Evolutionary conservation across 768 basidiomycete genomes (phyloP), one percentile per base, ranked within the genome.

Genomic region (Boletus rex-veris): DNA sequence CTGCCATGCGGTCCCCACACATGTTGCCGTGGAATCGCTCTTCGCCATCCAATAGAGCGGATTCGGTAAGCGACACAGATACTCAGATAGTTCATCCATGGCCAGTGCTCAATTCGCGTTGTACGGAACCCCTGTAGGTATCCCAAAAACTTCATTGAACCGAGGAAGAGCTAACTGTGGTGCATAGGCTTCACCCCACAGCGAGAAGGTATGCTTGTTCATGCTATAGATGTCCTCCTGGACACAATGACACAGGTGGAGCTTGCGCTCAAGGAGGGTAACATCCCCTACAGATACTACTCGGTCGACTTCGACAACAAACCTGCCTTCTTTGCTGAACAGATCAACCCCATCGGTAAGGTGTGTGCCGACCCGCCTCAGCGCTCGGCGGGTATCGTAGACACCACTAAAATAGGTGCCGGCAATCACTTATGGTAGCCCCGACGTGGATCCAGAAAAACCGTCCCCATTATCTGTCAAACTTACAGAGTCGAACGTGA

Each of bases 291-390:
- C 64, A 80, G 71, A 15, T 71, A 75, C 15, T 82, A 68, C 52
- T 77, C 81, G 55, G 76, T 88, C 45, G 79, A 85, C 54, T 69
- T 87, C 7, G 48, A 55, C 60, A 81, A 82, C 69, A 87, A 87
- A 67, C 84, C 85, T 0, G 78, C 78, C 48, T 85, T 83, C 83
- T 85, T 84, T 62, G 76, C 77, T 0, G 74, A 78, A 0, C 75
- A 80, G 52, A 76, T 87, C 30, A 86, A 85, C 65, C 81, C 82
- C 0, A 79, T 77, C 0, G 79, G 79, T 67, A 86, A 84, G 76
- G 85, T 84, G 48, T n/a, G 67, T 19, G 5, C 2, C 18, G 16
- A 28, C n/a, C 15, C 8, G 14, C 4, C 5, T 2, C 4, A 14
- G 11, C 39, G 10, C 33, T 1, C 2, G 35, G 21, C 24, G 80